These are phyloP conservation scores for Saksenaea vasiformis DNA, from an alignment of 371 early-diverging fungal species.

Conservation along the genomic window DNA sequence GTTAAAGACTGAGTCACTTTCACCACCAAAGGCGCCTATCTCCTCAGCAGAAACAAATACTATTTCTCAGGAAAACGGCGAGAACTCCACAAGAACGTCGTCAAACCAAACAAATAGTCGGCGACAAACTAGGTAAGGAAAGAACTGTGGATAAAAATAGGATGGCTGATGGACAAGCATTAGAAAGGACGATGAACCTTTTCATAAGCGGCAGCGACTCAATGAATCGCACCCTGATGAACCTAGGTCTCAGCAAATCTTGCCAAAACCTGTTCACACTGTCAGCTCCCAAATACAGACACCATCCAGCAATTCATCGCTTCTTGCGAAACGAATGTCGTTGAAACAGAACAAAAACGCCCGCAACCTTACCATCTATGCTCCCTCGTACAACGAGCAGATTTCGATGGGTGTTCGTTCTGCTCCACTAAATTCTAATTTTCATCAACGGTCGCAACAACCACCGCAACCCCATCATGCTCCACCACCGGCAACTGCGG, in stretches of 20 bases:
- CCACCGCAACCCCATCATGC: conserved; percentile 23
- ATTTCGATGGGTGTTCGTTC: conserved; percentile 50
- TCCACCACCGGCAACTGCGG: conserved; percentile 21
- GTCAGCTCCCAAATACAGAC: conserved; percentile 35
- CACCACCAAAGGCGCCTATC: background rate
- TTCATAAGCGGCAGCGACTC: conserved; percentile 6
- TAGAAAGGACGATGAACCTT: background rate
- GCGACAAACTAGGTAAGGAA: conserved; percentile 19
- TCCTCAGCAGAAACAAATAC: background rate
- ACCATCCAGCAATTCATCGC: conserved; percentile 13
- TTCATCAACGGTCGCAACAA: conserved; percentile 30
- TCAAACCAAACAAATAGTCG: background rate
- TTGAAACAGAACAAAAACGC: conserved; percentile 48
- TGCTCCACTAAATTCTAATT: conserved; percentile 59
- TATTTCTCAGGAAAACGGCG: background rate
- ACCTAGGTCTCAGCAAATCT: conserved; percentile 6
- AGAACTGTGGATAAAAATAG: background rate
- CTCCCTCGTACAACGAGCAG: conserved; percentile 59
- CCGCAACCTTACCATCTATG: conserved; percentile 57
- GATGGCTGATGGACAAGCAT: background rate
- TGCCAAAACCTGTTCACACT: conserved; percentile 43
- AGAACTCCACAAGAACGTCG: background rate
- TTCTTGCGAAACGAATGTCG: conserved; percentile 35
- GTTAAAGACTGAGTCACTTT: background rate
- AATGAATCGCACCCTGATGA: conserved; percentile 5